Evolutionary conservation across 345 rosid species (phyloP).

Genomic region (Salix arbutifolia): DNA sequence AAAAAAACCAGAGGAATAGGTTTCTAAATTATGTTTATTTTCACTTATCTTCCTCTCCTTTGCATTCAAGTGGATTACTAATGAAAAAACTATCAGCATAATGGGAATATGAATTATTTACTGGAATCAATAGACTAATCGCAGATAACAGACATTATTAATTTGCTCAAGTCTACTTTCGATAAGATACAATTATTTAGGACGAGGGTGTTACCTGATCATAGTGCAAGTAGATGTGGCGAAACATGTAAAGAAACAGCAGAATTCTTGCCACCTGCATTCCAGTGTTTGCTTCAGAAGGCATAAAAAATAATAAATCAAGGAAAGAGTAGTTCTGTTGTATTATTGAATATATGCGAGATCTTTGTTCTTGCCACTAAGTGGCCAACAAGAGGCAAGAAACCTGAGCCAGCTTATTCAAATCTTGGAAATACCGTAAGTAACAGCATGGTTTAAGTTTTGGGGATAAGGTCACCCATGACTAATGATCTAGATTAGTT

Average conservation of each 20-base stretch:
- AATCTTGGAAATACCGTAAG: neutral
- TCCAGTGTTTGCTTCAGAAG: constrained; percentile 13
- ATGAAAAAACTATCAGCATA: neutral
- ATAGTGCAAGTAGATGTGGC: constrained; percentile 27
- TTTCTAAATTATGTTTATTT: neutral
- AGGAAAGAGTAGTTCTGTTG: neutral
- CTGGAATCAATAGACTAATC: neutral
- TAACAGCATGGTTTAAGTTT: neutral
- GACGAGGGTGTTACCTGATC: constrained; percentile 20
- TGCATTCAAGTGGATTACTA: neutral
- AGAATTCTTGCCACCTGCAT: constrained; percentile 32
- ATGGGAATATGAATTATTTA: neutral
- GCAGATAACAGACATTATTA: neutral
- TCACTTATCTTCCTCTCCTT: neutral
- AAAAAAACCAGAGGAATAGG: neutral
- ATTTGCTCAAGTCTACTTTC: neutral
- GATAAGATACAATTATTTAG: neutral
- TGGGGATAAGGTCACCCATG: neutral
- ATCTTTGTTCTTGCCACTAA: neutral
- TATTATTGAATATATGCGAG: neutral
- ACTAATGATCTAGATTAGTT: neutral
- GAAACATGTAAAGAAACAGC: constrained; percentile 25
- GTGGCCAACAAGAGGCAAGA: neutral
- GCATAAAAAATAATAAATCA: neutral
- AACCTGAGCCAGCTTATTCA: neutral